phyloP scores from a whole-genome alignment of 176 grass and related monocot species.

The Oryza longistaminata region DNA sequence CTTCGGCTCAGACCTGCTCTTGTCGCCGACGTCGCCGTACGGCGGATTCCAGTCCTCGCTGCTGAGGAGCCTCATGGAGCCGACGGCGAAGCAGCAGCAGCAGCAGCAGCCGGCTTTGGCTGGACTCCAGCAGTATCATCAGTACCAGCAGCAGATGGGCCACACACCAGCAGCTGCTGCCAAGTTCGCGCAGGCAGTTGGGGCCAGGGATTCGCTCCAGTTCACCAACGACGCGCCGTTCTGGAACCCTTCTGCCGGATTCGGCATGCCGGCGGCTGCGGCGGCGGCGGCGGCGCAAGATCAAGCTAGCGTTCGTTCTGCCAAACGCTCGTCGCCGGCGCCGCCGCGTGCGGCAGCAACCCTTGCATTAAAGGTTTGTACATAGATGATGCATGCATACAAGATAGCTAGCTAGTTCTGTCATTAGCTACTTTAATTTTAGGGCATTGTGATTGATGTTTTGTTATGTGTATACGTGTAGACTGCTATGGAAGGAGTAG shows the following conservation, averaged over 20 bases:
- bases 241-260: conserved; percentile 55
- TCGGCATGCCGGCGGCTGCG: conserved; percentile 4
- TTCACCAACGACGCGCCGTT: conserved; percentile 64
- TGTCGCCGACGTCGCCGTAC: conserved; percentile 50
- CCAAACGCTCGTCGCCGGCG: conserved; percentile 3
- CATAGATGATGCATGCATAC: not conserved
- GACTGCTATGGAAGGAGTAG: conserved; percentile 41
- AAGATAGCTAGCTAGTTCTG: not conserved
- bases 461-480: not conserved
- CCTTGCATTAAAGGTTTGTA: conserved; percentile 38
- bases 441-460: conserved; percentile 1
- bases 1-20: conserved; percentile 44
- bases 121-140: conserved; percentile 41
- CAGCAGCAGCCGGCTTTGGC: conserved; percentile 6
- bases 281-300: not conserved
- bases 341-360: not conserved
- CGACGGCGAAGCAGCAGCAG: not conserved
- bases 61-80: conserved; percentile 46
- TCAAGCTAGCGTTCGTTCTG: not conserved
- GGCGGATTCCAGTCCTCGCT: conserved; percentile 38
- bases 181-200: conserved; percentile 4
- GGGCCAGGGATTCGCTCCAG: conserved; percentile 43
- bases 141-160: conserved; percentile 53
- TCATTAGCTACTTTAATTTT: not conserved
- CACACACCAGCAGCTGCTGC: not conserved